A percentile compares a stretch with the other conserved stretches of the same genome.
Evolutionary conservation across 352 stramenopile genomes (phyloP).

Genomic region (Phytophthora tentaculata): DNA sequence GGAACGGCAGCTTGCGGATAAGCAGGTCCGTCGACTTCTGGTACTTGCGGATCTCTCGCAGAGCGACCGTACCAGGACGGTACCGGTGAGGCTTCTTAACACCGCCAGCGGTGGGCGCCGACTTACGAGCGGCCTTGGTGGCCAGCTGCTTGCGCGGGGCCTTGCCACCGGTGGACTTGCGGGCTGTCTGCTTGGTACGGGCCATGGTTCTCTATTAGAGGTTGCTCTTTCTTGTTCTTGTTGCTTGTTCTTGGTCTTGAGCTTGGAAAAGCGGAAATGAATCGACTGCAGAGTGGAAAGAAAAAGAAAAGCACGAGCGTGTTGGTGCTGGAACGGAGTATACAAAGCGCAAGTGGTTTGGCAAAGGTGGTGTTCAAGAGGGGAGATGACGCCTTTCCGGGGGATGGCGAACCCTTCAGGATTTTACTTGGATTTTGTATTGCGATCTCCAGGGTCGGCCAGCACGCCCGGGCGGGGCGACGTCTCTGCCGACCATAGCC

Average conservation of each 20-base stretch:
- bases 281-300: constrained; percentile 2
- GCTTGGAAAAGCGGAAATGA: constrained; percentile 59
- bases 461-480: neutral
- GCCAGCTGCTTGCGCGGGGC: constrained; percentile 94
- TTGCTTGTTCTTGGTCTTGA: constrained; percentile 26
- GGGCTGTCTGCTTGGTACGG: constrained; percentile 97
- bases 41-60: constrained; percentile 97
- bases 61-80: constrained; percentile 82
- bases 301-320: constrained; percentile 4
- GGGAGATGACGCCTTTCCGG: constrained; percentile 54
- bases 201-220: constrained; percentile 87
- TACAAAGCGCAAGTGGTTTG: constrained; percentile 55
- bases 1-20: constrained; percentile 96
- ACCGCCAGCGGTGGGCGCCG: constrained; percentile 89
- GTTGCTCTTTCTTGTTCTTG: constrained; percentile 33
- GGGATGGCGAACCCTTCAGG: constrained; percentile 30
- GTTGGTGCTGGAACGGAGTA: constrained; percentile 13
- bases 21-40: constrained; percentile 96
- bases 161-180: constrained; percentile 96
- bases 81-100: constrained; percentile 92
- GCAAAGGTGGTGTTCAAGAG: constrained; percentile 46
- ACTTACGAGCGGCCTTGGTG: constrained; percentile 93
- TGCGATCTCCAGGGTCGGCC: neutral
- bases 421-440: constrained; percentile 18
- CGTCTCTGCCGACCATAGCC: constrained; percentile 7